Evolutionary conservation across 805 yeast species (phyloP), one percentile per base, ranked within the genome.

Genomic region (Maudiozyma saulgeensis): DNA sequence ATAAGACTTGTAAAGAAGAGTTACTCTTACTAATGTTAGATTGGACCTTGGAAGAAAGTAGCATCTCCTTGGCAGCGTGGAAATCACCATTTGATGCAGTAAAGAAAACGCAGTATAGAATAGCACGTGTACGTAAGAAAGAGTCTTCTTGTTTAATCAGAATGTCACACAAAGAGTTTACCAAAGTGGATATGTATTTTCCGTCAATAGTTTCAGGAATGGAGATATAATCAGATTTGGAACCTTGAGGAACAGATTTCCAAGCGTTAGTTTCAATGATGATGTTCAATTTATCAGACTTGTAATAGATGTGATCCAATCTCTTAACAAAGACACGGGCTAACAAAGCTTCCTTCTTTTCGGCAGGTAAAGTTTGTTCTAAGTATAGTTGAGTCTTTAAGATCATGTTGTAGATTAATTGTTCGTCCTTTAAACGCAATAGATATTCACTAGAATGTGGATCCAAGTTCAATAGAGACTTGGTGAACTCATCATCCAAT

Each of bases 371-470:
- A 47, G 78, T 78, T 38, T 73, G 64, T 69, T 91, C 97, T 65
- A 84, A 77, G 70, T 93, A 91, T 53, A 85, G 68, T 73, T 93
- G 99, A 25, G 88, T 80, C 62, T 96, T 82, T 53, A 93, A 77
- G 53, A 93, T 76, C 64, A 87, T 74, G 49, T 76, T 74, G 72
- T 89, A 91, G 49, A 93, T 75, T 38, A 70, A 70, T 53, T 81
- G 76, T 72, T 93, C 99, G 68, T 90, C 96, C 68, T 83, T 84
- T 64, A 93, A 78, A 67, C 98, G 81, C 57, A 84, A 86, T 57
- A 93, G 78, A 68, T 91, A 93, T 68, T 93, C 99, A 50, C 87
- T 82, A 23, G 97, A 85, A 67, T 93, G 97, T 43, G 97, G 96
- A 68, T 93, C 98, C 61, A 88, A 82, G 57, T 80, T 80, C 65